Base-by-base conservation (phyloP, 495 filamentous ascomycete species). In the Lasiosphaeria miniovina region DNA sequence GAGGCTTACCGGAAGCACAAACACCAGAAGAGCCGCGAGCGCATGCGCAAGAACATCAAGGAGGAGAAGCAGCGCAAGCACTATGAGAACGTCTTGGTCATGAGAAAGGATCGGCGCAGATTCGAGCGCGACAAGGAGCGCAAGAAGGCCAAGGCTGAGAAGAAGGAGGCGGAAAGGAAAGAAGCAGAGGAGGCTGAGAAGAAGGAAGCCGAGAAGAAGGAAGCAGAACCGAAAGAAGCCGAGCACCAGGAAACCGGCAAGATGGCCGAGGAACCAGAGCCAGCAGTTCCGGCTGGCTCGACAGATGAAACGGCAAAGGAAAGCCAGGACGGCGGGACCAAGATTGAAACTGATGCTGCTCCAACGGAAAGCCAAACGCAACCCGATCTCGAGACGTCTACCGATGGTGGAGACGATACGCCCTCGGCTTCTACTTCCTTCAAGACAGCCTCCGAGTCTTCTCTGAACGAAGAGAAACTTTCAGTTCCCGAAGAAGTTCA, bases 11-110 rank as follows among this genome's bases (percentile, higher is more conserved):
- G 74, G 52, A 69, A 72, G 51, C 71, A 66, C 48, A 68, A 75
- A 55, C 69, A 74, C 60, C 74, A 82, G 31, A 81, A 86, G 63
- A 81, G 81, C 52, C 76, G 81, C 24, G 79, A 76, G 49, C 65
- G 71, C 4, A 64, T 77, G 48, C 60, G 60, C 6, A 62, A 65
- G 48, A 52, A 59, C 49, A 40, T 67, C 10, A 72, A 71, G 36
- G 59, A 73, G 14, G 70, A 70, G 46, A 63, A 56, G 49, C 59
- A 64, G 49, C 63, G 61, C 40, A 52, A 60, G 15, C 45, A 65
- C 5, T 66, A 67, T 33, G 11, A 54, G 7, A n/a, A 59, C 4
- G 32, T 51, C 35, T 64, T 65, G 45, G 36, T 49, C 3, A n/a
- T 46, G 34, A 36, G 50, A 8, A 48, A 62, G 17, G 49, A 59